Percentiles rank a stretch among this genome's conserved stretches.
Evolutionary conservation across 495 filamentous ascomycete genomes (phyloP).

Genomic region (Platismatia glauca): DNA sequence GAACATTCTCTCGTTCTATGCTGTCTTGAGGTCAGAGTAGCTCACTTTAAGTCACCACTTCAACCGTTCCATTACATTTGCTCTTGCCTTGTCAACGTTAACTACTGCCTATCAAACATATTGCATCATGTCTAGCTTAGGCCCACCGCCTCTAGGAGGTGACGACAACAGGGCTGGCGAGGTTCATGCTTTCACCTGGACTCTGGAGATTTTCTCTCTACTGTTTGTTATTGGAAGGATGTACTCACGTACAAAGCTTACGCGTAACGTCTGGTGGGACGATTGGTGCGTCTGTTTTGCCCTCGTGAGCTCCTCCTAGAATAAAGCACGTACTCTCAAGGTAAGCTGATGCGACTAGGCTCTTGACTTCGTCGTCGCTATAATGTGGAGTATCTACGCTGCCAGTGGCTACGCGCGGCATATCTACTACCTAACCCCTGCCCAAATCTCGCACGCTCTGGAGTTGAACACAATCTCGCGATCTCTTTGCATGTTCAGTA

Average conservation of each 20-base stretch:
- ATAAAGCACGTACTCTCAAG: background rate
- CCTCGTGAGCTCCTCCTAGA: conserved; percentile 28
- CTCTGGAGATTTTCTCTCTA: conserved; percentile 29
- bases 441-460: conserved; percentile 25
- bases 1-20: background rate
- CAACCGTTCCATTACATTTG: background rate
- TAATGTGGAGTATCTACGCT: conserved; percentile 25
- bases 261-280: conserved; percentile 40
- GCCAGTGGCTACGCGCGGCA: conserved; percentile 28
- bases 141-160: conserved; percentile 6
- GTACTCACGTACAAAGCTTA: conserved; percentile 38
- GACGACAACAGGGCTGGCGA: conserved; percentile 16
- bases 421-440: conserved; percentile 21
- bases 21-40: background rate
- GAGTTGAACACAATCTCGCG: conserved; percentile 29
- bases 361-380: conserved; percentile 22
- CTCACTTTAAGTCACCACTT: background rate
- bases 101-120: background rate
- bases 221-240: conserved; percentile 34
- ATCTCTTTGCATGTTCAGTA: conserved; percentile 21
- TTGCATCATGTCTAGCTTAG: conserved; percentile 19
- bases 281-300: conserved; percentile 42
- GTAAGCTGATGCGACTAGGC: conserved; percentile 12
- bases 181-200: conserved; percentile 26
- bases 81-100: too few species aligned